Evolutionary conservation across 2,329 filamentous ascomycete genomes (phyloP), one percentile per base, ranked within the genome.

Genomic region (Calonectria pauciramosa): DNA sequence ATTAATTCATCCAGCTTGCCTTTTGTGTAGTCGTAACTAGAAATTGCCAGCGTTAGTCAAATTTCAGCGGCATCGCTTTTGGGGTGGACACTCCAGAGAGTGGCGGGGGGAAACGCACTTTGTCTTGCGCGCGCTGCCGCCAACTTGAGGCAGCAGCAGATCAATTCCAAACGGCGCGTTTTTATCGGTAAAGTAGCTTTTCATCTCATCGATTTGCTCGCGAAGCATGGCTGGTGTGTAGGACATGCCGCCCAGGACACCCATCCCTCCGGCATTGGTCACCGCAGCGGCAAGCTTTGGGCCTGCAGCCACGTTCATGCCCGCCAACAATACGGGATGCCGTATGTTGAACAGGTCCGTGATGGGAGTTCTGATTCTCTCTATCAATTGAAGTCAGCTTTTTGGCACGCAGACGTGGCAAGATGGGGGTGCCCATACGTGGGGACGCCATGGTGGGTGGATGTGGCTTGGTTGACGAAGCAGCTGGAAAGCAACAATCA

Each of bases 1-100:
- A 98, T 87, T 71, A 99, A 92, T 85, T 96, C 94, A 86, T 95
- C 90, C 76, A 99, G 94, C 89, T 99, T 99, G 86, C 97, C 97
- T 90, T 99, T 99, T 83, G 97, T 99, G 90, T 99, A 99, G 88
- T 99, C 97, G 88, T 99, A 98, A 92, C 96, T 98, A 82, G 38
- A 18, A 23, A 16, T 7, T 26, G 26, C 32, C n/a, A 4, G 9
- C 7, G 34, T 34, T 65, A 65, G 60, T 36, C n/a, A 64, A 14
- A 32, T 64, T 64, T 16, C 59, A 64, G 32, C 20, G 8, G 20
- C 32, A 11, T 41, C 14, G 14, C 36, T 14, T 38, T 20, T n/a
- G n/a, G 7, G 9, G 26, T 23, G n/a, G 54, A 26, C 7, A 23
- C 3, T 32, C 32, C 11, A 23, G 14, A 23, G 14, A 9, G 34